Evolutionary conservation across 202 grass and related monocot species (phyloP).

Genomic region (Eragrostis tef): DNA sequence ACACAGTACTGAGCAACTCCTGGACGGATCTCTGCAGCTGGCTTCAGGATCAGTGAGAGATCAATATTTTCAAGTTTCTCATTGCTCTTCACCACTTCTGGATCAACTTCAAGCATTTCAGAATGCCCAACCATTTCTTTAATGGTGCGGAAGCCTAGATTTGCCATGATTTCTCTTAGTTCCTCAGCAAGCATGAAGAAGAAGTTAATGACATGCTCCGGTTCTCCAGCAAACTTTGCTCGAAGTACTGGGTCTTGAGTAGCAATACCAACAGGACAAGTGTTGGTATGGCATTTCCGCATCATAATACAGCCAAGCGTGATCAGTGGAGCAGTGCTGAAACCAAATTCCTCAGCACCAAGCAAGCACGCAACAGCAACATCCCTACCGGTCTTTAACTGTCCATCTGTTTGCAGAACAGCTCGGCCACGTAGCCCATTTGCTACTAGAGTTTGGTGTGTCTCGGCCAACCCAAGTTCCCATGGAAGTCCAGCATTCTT

Average conservation of each 20-base stretch:
- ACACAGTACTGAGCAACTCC: slow-evolving; percentile 82
- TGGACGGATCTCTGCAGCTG: slow-evolving; percentile 75
- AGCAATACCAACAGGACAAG: slow-evolving; percentile 96
- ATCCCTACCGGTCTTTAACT: slow-evolving; percentile 97
- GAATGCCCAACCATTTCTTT: slow-evolving; percentile 95
- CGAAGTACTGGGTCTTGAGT: slow-evolving; percentile 97
- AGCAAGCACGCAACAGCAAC: slow-evolving; percentile 94
- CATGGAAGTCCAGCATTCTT: slow-evolving; percentile 99
- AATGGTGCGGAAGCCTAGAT: slow-evolving; percentile 76
- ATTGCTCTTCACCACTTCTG: slow-evolving; percentile 79
- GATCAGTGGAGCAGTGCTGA: slow-evolving; percentile 95
- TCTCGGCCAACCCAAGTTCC: slow-evolving; percentile 98
- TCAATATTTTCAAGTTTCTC: slow-evolving; percentile 97
- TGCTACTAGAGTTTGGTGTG: slow-evolving; percentile 94
- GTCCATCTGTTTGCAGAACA: slow-evolving; percentile 92
- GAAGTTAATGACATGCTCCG: slow-evolving; percentile 98
- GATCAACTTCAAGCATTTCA: slow-evolving; percentile 93
- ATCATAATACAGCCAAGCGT: slow-evolving; percentile 99
- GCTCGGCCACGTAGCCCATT: slow-evolving; percentile 95
- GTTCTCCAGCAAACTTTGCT: slow-evolving; percentile 93
- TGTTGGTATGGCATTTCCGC: slow-evolving; percentile 96
- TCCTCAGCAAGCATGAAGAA: slow-evolving; percentile 99
- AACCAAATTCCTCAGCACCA: slow-evolving; percentile 99
- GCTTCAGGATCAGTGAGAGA: slow-evolving; percentile 84
- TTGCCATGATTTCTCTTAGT: slow-evolving; percentile 91